Conservation (phyloP, 169 alveolate genomes). For the Babesia caballi region DNA sequence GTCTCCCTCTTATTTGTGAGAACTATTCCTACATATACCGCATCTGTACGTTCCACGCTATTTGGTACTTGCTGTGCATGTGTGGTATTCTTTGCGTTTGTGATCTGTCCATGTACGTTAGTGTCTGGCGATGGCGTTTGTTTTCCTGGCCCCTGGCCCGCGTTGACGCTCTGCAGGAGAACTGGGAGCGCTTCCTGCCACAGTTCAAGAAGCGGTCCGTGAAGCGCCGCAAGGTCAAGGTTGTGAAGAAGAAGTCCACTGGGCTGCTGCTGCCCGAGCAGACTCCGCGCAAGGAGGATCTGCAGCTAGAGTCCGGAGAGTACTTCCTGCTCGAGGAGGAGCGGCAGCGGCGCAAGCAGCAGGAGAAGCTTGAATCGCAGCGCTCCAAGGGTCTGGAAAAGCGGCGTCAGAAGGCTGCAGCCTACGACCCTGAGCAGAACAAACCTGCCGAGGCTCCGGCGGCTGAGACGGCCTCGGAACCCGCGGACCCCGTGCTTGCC, state of each 20-base stretch:
- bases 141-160: no score
- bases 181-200: constrained; percentile 98
- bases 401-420: constrained; percentile 5
- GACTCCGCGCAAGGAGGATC: constrained; percentile 96
- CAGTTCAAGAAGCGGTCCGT: constrained; percentile 95
- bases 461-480: background rate
- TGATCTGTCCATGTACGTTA: no score
- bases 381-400: constrained; percentile 39
- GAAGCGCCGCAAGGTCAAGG: constrained; percentile 79
- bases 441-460: background rate
- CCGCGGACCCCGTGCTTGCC: background rate
- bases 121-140: no score
- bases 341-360: constrained; percentile 53
- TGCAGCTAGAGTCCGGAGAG: constrained; percentile 96
- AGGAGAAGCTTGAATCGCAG: constrained; percentile 40
- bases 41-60: background rate
- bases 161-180: constrained; percentile 76
- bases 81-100: background rate
- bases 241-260: constrained; percentile 83
- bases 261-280: constrained; percentile 81
- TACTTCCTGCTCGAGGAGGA: constrained; percentile 87
- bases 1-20: background rate
- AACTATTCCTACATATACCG: background rate
- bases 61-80: background rate
- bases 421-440: constrained; percentile 40